Evolutionary conservation across 164 flowering plant species (phyloP).

Genomic region (Chimonanthus salicifolius): DNA sequence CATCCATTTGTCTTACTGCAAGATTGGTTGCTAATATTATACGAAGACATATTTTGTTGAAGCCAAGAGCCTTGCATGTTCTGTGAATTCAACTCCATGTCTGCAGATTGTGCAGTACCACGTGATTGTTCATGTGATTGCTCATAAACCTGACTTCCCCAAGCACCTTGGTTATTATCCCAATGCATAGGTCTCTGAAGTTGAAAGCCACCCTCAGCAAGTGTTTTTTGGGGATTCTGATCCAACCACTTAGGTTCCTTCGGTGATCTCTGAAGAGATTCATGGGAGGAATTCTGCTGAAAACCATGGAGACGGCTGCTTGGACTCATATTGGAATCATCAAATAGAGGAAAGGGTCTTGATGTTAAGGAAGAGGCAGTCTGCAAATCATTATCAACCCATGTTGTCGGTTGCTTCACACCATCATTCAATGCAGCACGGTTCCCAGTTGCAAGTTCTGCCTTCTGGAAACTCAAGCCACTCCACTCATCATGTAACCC

Average conservation of each 20-base stretch:
- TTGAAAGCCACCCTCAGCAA: constrained; percentile 30
- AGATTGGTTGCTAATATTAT: constrained; percentile 18
- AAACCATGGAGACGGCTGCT: constrained; percentile 28
- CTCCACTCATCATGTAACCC: constrained; percentile 78
- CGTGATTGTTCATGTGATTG: constrained; percentile 36
- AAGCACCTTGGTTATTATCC: constrained; percentile 27
- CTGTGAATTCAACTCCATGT: constrained; percentile 15
- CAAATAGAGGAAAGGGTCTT: constrained; percentile 25
- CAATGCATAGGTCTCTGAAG: constrained; percentile 28
- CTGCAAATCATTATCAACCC: constrained; percentile 41
- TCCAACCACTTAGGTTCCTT: constrained; percentile 36
- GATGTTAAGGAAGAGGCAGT: constrained; percentile 39
- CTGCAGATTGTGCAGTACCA: constrained; percentile 17
- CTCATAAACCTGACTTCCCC: constrained; percentile 29
- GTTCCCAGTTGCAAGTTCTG: constrained; percentile 45
- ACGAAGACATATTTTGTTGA: constrained; percentile 19
- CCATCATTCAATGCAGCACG: constrained; percentile 29
- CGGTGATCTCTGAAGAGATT: constrained; percentile 20
- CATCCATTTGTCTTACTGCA: constrained; percentile 19
- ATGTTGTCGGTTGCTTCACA: constrained; percentile 36
- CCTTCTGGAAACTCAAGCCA: constrained; percentile 63
- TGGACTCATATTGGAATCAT: constrained; percentile 28
- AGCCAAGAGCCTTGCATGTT: constrained; percentile 22
- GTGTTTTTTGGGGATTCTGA: constrained; percentile 23
- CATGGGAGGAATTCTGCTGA: constrained; percentile 20